Base-by-base conservation (phyloP, 2,329 filamentous ascomycete genomes). In the Aspergillus ruber region DNA sequence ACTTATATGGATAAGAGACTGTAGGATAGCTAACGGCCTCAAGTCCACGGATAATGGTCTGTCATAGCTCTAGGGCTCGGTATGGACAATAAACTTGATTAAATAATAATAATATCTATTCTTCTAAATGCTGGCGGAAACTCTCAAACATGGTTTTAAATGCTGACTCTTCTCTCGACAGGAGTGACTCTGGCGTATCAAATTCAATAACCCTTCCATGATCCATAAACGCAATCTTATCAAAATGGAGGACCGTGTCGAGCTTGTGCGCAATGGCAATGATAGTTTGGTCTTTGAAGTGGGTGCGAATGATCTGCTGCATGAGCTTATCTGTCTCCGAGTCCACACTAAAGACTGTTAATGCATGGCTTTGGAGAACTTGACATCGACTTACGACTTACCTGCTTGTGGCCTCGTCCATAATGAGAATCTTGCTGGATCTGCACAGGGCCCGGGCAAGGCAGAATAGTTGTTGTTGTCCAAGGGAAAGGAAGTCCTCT, bases 391-490 rank as follows among this genome's bases (percentile, higher is more conserved):
- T n/a, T n/a, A n/a, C 40, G 23, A 58, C 61, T 56, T 52, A 65
- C 62, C 63, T 65, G 62, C 62, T 65, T n/a, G 61, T 64, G 23
- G 62, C 71, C 55, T 75, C 72, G 48, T 75, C 72, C 17, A 75
- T 62, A 29, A 75, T 64, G 10, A 75, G 60, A 45, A 74, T 66
- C 20, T 66, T 70, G 43, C 68, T 66, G 7, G 64, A 60, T 7
- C 75, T 66, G 6, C 85, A 61, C 15, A 85, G 70, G 0, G 80
- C 82, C 0, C 82, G 66, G 0, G 78, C 82, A 1, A 86, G 72
- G 52, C 76, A 81, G 54, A 86, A 83, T 0, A 86, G 70, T 56
- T 86, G 83, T 40, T 75, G 75, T 60, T 86, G 82, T 0, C 83
- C 83, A 29, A 77, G 74, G 4, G 74, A 77, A 5, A 83, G 67